These are phyloP conservation scores for Epichloe gansuensis DNA, from an alignment of 2,329 filamentous ascomycete genomes.

Conservation along the genomic window DNA sequence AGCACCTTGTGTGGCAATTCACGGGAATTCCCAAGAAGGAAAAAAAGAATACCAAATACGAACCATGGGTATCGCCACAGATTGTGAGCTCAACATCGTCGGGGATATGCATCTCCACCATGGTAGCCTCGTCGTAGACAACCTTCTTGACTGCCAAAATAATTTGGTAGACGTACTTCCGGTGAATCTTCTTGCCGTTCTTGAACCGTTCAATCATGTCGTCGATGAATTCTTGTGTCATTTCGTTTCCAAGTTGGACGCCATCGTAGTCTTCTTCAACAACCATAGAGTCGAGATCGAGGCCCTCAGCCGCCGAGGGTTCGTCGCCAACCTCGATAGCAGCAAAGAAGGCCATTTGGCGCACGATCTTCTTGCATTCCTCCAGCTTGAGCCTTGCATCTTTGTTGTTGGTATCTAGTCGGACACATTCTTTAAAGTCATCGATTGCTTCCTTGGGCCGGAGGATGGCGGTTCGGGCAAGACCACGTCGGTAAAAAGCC, in stretches of 20 bases:
- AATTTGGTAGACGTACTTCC: constrained; percentile 97
- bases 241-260: constrained; percentile 60
- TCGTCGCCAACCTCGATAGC: constrained; percentile 91
- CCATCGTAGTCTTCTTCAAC: constrained; percentile 84
- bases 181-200: constrained; percentile 85
- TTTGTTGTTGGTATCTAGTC: constrained; percentile 76
- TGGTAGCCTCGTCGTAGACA: constrained; percentile 84
- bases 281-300: constrained; percentile 75
- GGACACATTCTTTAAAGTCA: constrained; percentile 86
- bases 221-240: constrained; percentile 94
- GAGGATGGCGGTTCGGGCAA: constrained; percentile 84
- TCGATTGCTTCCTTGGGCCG: constrained; percentile 77
- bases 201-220: constrained; percentile 97
- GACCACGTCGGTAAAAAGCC: constrained; percentile 89
- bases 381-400: constrained; percentile 83
- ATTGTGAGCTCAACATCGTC: constrained; percentile 75
- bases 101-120: constrained; percentile 84
- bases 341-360: constrained; percentile 82
- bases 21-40: neutral
- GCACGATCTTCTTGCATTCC: constrained; percentile 91
- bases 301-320: constrained; percentile 79
- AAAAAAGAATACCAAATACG: constrained; percentile 14
- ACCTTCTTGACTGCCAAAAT: constrained; percentile 81
- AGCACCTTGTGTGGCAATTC: neutral
- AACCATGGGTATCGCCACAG: constrained; percentile 93